These are phyloP conservation scores for Colletotrichum destructivum DNA, from an alignment of 2,329 filamentous ascomycete genomes.

Conservation along the genomic window DNA sequence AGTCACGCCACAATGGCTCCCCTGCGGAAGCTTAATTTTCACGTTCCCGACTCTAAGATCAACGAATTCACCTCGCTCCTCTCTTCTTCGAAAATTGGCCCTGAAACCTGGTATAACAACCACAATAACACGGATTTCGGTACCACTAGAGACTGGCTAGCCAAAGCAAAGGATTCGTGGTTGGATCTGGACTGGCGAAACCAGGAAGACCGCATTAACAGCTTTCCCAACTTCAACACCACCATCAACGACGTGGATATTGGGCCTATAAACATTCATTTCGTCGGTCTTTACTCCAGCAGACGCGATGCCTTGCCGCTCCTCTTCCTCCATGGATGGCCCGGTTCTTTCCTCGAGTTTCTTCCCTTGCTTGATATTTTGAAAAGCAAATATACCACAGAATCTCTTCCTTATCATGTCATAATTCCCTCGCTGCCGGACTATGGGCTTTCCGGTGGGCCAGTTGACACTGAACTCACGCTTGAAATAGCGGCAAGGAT, in stretches of 20 bases:
- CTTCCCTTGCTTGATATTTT: constrained; percentile 64
- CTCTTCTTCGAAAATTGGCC: too few species aligned
- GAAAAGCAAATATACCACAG: constrained; percentile 61
- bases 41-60: too few species aligned
- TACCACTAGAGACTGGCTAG: too few species aligned
- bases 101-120: too few species aligned
- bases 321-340: constrained; percentile 69
- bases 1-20: too few species aligned
- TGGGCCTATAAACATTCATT: constrained; percentile 63
- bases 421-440: constrained; percentile 70
- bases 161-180: too few species aligned
- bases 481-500: constrained; percentile 55
- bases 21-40: too few species aligned
- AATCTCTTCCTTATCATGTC: constrained; percentile 70
- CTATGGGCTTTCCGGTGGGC: constrained; percentile 60
- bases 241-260: constrained; percentile 55
- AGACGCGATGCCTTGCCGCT: constrained; percentile 65
- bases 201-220: constrained; percentile 57
- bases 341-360: constrained; percentile 68
- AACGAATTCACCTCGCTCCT: too few species aligned
- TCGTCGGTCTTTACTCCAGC: constrained; percentile 67
- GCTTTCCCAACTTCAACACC: constrained; percentile 63
- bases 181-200: constrained; percentile 55
- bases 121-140: too few species aligned
- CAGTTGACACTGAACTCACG: constrained; percentile 43